Evolutionary conservation across 2,329 filamentous ascomycete genomes (phyloP), one percentile per base, ranked within the genome.

Genomic region (Trichoderma guizhouense): DNA sequence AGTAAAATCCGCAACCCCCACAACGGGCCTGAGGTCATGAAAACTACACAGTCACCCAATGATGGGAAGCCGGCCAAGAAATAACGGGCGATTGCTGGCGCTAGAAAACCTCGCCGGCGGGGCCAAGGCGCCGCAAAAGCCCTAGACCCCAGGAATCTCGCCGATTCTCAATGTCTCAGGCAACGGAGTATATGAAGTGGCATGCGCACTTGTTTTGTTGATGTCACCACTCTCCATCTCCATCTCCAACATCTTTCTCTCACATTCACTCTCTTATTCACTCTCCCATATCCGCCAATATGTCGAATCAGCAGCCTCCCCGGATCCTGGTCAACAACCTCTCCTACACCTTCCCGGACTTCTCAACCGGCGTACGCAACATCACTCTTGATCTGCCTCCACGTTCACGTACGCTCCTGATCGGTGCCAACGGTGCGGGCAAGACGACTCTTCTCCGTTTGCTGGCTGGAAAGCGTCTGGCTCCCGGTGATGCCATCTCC

Each of bases 371-470:
- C 71, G 86, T 99, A 36, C 84, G 87, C 65, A 83, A 94, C 81
- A 88, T 99, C 77, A 86, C 84, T 30, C 88, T 99, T 69, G 85
- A 90, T 73, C 89, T 98, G 28, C 95, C 96, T 3, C 86, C 93
- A 0, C 90, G 92, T 71, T 96, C 93, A 72, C 92, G 96, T 73
- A 97, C 95, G 2, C 89, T 98, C 15, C 87, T 98, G 53, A 97
- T 98, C 79, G 96, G 96, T 77, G 95, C 96, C 80, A 99, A 99
- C 82, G 96, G 96, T 74, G 95, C 96, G 24, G 96, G 96, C 75
- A 99, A 99, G 84, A 98, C 96, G 9, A 99, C 96, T 0, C 91
- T 99, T 71, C 91, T 99, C 61, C 95, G 95, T 73, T 92, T 99
- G 58, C 90, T 99, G 73, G 94, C 95, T 21, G 96, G 96, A 79